These are phyloP conservation scores for Brassica incana DNA, from an alignment of 345 rosid genomes.

Conservation along the genomic window DNA sequence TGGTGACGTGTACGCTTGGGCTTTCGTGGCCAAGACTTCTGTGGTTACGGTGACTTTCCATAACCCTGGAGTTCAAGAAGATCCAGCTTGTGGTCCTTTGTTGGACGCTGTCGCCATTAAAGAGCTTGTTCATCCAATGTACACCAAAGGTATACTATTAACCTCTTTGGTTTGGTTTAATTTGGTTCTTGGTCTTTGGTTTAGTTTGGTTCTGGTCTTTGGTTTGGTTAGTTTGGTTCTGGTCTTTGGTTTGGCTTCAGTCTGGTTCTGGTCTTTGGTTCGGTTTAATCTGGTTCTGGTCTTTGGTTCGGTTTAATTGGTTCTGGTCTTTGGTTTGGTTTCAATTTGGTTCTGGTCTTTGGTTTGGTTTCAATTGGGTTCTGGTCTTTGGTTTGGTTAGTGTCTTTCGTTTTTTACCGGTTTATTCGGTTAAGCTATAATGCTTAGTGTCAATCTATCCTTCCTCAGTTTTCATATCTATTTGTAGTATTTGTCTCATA, in stretches of 20 bases:
- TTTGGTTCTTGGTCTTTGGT: background rate
- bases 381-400: too few species aligned
- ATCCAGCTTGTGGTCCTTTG: conserved; percentile 97
- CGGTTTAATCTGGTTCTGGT: too few species aligned
- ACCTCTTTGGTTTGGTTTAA: background rate
- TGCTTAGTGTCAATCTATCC: background rate
- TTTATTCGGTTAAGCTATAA: background rate
- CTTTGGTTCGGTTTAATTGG: too few species aligned
- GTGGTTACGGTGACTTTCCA: conserved; percentile 61
- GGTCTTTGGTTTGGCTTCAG: too few species aligned
- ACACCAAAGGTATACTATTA: conserved; percentile 50
- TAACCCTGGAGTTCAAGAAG: conserved; percentile 93
- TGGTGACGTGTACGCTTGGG: conserved; percentile 90
- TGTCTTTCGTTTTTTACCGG: background rate
- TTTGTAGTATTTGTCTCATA: background rate
- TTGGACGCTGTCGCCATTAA: conserved; percentile 94
- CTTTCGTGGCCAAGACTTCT: conserved; percentile 52
- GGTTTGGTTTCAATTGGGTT: background rate
- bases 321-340: background rate
- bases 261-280: too few species aligned
- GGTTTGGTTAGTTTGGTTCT: background rate
- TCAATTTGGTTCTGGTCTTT: background rate
- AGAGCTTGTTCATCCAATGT: conserved; percentile 65
- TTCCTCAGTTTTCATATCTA: background rate
- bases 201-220: too few species aligned